These are phyloP conservation scores for Hypomontagnella submonticulosa DNA, from an alignment of 495 filamentous ascomycete species.

Conservation along the genomic window DNA sequence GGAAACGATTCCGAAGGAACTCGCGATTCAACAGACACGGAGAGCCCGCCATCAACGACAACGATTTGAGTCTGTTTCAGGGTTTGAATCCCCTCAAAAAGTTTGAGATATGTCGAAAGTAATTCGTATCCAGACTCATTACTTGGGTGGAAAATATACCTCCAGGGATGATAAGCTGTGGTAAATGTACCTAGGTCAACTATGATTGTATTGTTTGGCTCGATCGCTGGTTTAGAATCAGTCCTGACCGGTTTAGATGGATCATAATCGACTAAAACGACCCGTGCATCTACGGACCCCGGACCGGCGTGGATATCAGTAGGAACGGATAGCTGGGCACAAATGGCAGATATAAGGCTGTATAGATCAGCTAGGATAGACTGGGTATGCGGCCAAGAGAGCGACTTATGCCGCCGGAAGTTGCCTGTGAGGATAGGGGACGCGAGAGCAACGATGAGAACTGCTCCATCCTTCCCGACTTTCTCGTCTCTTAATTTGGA, in stretches of 20 bases:
- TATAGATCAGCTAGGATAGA: constrained; percentile 79
- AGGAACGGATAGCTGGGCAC: constrained; percentile 67
- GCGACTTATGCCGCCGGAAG: constrained; percentile 59
- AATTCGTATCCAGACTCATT: constrained; percentile 64
- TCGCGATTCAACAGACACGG: constrained; percentile 44
- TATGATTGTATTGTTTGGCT: constrained; percentile 64
- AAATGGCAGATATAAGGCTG: constrained; percentile 75
- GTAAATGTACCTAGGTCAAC: constrained; percentile 75
- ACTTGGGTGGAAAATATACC: constrained; percentile 72
- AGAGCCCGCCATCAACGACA: constrained; percentile 61
- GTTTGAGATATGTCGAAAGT: constrained; percentile 53
- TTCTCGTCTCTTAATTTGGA: constrained; percentile 54
- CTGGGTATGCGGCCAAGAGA: constrained; percentile 71
- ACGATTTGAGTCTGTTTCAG: constrained; percentile 57
- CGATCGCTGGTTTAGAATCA: constrained; percentile 47
- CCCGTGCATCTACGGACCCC: constrained; percentile 79
- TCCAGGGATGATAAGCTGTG: constrained; percentile 72
- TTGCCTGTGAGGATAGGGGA: constrained; percentile 62
- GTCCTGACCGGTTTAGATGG: constrained; percentile 46
- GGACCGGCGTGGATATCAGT: constrained; percentile 69
- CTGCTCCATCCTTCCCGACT: constrained; percentile 46
- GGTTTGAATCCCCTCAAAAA: constrained; percentile 58
- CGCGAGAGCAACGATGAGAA: constrained; percentile 65
- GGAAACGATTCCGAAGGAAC: constrained; percentile 17
- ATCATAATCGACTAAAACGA: constrained; percentile 75